A percentile compares a stretch with the other conserved stretches of the same genome.
These are phyloP conservation scores for Boletellus ananiceps DNA, from an alignment of 768 basidiomycete species.

Conservation along the genomic window DNA sequence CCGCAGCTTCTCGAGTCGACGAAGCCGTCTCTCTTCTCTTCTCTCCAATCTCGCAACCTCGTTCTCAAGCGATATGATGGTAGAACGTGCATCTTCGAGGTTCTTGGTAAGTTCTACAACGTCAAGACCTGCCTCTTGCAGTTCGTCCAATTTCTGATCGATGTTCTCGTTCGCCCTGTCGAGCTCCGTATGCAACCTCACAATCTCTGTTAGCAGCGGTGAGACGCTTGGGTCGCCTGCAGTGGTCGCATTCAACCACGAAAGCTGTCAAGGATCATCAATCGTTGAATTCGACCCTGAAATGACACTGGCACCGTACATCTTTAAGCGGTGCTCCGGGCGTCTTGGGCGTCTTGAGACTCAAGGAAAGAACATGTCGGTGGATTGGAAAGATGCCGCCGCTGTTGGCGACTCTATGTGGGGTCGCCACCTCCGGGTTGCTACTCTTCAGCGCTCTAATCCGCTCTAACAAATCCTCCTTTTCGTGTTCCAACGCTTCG, in stretches of 20 bases:
- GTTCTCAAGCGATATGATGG: constrained; percentile 55
- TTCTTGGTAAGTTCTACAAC: constrained; percentile 66
- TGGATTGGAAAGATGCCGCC: constrained; percentile 75
- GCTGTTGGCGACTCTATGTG: constrained; percentile 48
- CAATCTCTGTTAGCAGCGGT: constrained; percentile 69
- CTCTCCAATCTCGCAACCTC: constrained; percentile 62
- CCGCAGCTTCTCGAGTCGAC: constrained; percentile 54
- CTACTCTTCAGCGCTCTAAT: constrained; percentile 55
- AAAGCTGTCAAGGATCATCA: constrained; percentile 44
- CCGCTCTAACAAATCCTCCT: constrained; percentile 69
- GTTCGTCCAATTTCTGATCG: constrained; percentile 82
- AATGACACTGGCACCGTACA: constrained; percentile 39
- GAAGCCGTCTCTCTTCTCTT: constrained; percentile 64
- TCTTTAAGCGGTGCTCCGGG: constrained; percentile 77
- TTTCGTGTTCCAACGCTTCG: constrained; percentile 70
- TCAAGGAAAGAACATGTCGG: constrained; percentile 65
- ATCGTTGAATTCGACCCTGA: background rate
- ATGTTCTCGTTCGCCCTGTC: constrained; percentile 79
- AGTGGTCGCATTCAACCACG: constrained; percentile 65
- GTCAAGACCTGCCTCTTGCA: constrained; percentile 75
- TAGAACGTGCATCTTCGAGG: constrained; percentile 65
- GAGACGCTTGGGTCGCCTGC: constrained; percentile 49
- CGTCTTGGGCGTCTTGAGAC: constrained; percentile 65
- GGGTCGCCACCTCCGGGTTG: constrained; percentile 51
- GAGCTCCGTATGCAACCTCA: constrained; percentile 68